These are phyloP conservation scores for Brassica balearica DNA, from an alignment of 441 rosid species.

Conservation along the genomic window DNA sequence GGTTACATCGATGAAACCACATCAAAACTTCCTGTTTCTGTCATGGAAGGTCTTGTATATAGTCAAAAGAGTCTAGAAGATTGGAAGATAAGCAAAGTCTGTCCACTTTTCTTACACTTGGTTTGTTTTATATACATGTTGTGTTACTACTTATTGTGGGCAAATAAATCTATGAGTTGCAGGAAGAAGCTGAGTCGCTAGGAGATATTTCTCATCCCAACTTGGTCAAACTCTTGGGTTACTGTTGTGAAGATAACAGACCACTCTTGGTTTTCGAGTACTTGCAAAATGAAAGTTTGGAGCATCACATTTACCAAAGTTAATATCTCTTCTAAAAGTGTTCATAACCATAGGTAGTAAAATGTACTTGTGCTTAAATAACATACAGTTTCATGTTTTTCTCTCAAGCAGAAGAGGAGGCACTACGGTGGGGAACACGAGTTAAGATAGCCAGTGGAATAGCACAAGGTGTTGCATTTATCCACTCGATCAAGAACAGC, in stretches of 20 bases:
- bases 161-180: not conserved
- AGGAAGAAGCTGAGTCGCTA: constrained; percentile 20
- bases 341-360: not conserved
- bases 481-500: constrained; percentile 19
- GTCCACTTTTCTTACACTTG: constrained; percentile 4
- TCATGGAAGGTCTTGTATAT: not conserved
- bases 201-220: constrained; percentile 8
- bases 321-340: constrained; percentile 6
- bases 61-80: not conserved
- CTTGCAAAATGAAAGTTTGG: constrained; percentile 13
- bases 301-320: constrained; percentile 14
- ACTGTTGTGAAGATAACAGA: constrained; percentile 28
- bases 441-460: constrained; percentile 20
- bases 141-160: not conserved
- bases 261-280: constrained; percentile 22
- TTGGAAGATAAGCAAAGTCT: not conserved
- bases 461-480: constrained; percentile 25
- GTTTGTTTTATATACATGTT: not conserved
- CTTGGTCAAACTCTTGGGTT: constrained; percentile 22
- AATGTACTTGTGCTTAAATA: not conserved
- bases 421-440: constrained; percentile 15
- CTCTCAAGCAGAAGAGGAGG: constrained; percentile 15
- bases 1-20: not conserved
- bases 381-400: constrained; percentile 14
- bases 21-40: not conserved